phyloP scores from a whole-genome alignment of 768 basidiomycete species.

The Tylopilus intermedius region DNA sequence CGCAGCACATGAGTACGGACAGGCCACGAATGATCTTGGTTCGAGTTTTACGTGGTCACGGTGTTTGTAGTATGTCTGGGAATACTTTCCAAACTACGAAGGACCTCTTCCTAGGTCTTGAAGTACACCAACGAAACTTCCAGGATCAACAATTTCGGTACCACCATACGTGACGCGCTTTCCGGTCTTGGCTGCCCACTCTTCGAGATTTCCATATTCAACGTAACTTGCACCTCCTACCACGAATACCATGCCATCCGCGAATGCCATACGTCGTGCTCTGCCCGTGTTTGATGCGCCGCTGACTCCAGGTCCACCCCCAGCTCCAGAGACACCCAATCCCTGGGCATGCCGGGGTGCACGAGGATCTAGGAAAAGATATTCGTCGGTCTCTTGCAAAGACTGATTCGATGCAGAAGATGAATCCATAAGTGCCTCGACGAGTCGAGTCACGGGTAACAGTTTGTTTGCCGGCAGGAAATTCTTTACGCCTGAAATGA shows the following conservation, averaged over 20 bases:
- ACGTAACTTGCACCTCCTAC: conserved; percentile 97
- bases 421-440: conserved; percentile 97
- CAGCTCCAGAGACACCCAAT: conserved; percentile 42
- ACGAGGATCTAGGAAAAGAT: conserved; percentile 88
- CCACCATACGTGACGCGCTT: conserved; percentile 91
- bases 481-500: conserved; percentile 97
- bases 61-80: neutral
- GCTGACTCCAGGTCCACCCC: conserved; percentile 41
- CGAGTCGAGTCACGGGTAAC: conserved; percentile 84
- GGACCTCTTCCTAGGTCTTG: conserved; percentile 52
- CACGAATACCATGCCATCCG: conserved; percentile 86
- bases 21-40: conserved; percentile 17
- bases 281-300: conserved; percentile 34
- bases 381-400: conserved; percentile 94
- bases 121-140: conserved; percentile 72
- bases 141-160: conserved; percentile 91
- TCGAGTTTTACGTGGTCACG: neutral
- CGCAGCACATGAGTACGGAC: neutral
- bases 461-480: conserved; percentile 94
- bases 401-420: conserved; percentile 91
- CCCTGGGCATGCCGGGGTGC: conserved; percentile 57
- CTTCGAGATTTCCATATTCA: conserved; percentile 93
- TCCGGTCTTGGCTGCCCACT: conserved; percentile 82
- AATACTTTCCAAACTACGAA: conserved; percentile 15
- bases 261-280: conserved; percentile 66